Conservation (phyloP, 208 protist genomes). For the Plasmodiophora brassicae region DNA sequence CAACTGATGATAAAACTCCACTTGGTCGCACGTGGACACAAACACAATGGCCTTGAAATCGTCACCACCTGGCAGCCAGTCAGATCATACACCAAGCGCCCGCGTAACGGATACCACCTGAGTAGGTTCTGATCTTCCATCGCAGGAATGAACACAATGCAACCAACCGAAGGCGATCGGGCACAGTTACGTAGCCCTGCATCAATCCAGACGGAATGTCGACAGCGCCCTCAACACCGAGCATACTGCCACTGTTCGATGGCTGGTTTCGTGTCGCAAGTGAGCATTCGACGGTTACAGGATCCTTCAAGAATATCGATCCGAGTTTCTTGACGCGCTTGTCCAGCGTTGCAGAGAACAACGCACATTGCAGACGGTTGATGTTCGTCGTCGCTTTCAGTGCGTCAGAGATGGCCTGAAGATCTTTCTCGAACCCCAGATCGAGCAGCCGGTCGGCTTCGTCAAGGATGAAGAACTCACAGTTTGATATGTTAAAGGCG, state of each 20-base stretch:
- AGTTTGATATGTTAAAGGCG: background rate
- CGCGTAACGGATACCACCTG: too few relatives aligned
- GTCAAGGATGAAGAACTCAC: conserved; percentile 36
- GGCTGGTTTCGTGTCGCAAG: background rate
- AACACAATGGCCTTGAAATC: conserved; percentile 67
- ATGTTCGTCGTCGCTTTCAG: background rate
- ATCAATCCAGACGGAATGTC: background rate
- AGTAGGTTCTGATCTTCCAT: background rate
- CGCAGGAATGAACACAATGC: background rate
- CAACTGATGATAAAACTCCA: conserved; percentile 71
- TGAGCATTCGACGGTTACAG: background rate
- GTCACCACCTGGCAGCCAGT: background rate
- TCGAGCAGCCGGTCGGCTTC: conserved; percentile 45
- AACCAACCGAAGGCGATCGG: background rate
- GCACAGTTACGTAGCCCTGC: background rate
- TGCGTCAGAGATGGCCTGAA: background rate
- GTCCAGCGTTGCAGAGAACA: background rate
- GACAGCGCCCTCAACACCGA: background rate
- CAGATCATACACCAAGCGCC: background rate
- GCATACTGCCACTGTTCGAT: background rate
- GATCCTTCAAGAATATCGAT: background rate
- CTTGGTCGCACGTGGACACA: conserved; percentile 66
- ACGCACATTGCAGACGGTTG: background rate
- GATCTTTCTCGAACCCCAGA: conserved; percentile 31
- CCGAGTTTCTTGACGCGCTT: background rate